These are phyloP conservation scores for Panaeolus papilionaceus DNA, from an alignment of 768 basidiomycete genomes.

Conservation along the genomic window DNA sequence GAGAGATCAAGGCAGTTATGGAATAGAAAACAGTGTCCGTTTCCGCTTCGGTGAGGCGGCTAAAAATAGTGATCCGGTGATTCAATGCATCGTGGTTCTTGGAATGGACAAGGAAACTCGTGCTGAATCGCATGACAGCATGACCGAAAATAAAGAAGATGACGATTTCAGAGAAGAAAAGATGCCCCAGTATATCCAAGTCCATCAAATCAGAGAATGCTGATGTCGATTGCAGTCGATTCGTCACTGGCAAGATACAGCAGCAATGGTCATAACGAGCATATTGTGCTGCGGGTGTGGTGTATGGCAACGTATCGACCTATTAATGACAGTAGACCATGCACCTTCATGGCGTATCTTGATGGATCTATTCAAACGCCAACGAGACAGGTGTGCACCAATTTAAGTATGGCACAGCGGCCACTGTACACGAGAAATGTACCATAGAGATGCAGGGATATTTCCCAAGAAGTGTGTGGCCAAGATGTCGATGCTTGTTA, in stretches of 20 bases:
- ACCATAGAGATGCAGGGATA: neutral
- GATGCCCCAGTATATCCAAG: too few species aligned
- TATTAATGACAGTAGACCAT: neutral
- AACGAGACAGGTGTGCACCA: neutral
- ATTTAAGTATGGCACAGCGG: neutral
- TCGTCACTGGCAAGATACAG: neutral
- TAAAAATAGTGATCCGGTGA: slow-evolving; percentile 10
- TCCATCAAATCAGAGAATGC: neutral
- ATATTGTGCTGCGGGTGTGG: neutral
- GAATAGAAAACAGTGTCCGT: neutral
- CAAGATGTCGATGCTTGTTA: neutral
- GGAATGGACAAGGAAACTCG: too few species aligned
- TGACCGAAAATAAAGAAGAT: too few species aligned
- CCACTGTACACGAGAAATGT: slow-evolving; percentile 1
- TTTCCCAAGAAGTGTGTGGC: neutral
- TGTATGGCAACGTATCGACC: neutral
- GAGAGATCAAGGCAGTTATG: neutral
- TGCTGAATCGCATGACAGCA: too few species aligned
- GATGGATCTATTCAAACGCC: neutral
- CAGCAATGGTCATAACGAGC: neutral
- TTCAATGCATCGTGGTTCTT: neutral
- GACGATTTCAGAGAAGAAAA: neutral
- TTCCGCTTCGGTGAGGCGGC: neutral
- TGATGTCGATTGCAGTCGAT: neutral
- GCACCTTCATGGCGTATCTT: slow-evolving; percentile 1